Conservation (phyloP, 768 basidiomycete species). For the Vararia minispora region DNA sequence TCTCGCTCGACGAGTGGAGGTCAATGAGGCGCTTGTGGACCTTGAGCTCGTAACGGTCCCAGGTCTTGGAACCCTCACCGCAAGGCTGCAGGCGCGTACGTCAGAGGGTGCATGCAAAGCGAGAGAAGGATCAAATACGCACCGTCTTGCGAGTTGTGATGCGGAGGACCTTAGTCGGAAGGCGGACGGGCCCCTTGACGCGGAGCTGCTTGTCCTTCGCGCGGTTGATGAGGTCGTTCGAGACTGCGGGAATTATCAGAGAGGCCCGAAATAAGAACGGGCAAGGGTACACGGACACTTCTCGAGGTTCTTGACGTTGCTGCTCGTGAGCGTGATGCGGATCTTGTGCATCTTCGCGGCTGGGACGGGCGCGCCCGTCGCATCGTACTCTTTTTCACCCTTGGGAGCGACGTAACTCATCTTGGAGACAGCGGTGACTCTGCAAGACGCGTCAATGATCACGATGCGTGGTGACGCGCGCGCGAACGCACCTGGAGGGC, state of each 20-base stretch:
- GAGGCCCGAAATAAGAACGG: neutral
- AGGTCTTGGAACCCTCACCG: conserved; percentile 99
- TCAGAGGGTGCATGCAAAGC: too few relatives aligned
- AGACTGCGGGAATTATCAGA: conserved; percentile 48
- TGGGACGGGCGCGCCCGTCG: conserved; percentile 75
- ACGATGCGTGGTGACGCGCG: too few relatives aligned
- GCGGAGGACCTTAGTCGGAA: conserved; percentile 97
- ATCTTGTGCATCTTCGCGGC: conserved; percentile 97
- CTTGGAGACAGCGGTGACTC: conserved; percentile 26
- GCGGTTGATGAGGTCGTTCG: conserved; percentile 89
- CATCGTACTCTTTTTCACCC: conserved; percentile 97
- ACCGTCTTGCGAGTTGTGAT: conserved; percentile 99
- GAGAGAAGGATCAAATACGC: conserved; percentile 20
- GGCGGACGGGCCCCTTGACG: conserved; percentile 97
- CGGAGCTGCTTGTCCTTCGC: conserved; percentile 99
- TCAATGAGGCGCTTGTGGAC: conserved; percentile 99
- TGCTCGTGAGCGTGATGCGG: conserved; percentile 95
- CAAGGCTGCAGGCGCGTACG: too few relatives aligned
- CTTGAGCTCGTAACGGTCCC: conserved; percentile 99
- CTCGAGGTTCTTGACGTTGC: conserved; percentile 97
- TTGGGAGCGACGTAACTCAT: conserved; percentile 99
- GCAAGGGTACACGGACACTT: conserved; percentile 56
- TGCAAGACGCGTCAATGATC: too few relatives aligned
- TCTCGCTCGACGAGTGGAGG: conserved; percentile 95
- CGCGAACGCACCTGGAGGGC: too few relatives aligned